A percentile compares a stretch with the other conserved stretches of the same genome.
Evolutionary conservation across 2,329 filamentous ascomycete species (phyloP).

Genomic region (Elsinoe australis): DNA sequence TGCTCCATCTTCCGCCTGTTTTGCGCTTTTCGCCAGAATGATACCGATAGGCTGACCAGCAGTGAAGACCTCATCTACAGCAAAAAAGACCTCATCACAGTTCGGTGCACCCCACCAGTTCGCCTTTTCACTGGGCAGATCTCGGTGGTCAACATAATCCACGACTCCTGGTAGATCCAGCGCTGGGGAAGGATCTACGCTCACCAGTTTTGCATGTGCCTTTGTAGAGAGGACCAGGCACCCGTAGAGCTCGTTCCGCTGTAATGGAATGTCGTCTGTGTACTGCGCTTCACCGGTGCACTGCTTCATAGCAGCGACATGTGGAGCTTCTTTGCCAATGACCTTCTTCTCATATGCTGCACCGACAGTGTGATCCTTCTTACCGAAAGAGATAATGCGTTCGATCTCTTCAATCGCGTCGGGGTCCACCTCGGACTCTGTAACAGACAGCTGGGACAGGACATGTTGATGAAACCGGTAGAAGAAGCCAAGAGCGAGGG

Average conservation of each 20-base stretch:
- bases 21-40: constrained; percentile 71
- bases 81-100: constrained; percentile 85
- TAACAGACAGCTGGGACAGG: constrained; percentile 50
- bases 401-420: constrained; percentile 81
- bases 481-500: constrained; percentile 86
- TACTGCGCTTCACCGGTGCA: constrained; percentile 92
- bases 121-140: constrained; percentile 68
- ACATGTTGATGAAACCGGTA: constrained; percentile 95
- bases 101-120: constrained; percentile 87
- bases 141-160: constrained; percentile 72
- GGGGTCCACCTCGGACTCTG: constrained; percentile 53
- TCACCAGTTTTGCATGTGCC: constrained; percentile 75
- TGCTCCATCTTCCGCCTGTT: constrained; percentile 69
- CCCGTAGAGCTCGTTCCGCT: constrained; percentile 83
- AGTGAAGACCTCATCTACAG: constrained; percentile 80
- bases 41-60: constrained; percentile 89
- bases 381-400: constrained; percentile 69
- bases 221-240: constrained; percentile 83
- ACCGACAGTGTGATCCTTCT: constrained; percentile 68
- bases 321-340: constrained; percentile 75
- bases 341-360: constrained; percentile 73
- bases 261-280: constrained; percentile 82
- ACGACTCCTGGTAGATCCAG: constrained; percentile 79
- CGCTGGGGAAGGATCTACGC: constrained; percentile 66
- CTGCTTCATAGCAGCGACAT: constrained; percentile 88